These are phyloP conservation scores for Candida caryicola DNA, from an alignment of 805 yeast genomes.

Conservation along the genomic window DNA sequence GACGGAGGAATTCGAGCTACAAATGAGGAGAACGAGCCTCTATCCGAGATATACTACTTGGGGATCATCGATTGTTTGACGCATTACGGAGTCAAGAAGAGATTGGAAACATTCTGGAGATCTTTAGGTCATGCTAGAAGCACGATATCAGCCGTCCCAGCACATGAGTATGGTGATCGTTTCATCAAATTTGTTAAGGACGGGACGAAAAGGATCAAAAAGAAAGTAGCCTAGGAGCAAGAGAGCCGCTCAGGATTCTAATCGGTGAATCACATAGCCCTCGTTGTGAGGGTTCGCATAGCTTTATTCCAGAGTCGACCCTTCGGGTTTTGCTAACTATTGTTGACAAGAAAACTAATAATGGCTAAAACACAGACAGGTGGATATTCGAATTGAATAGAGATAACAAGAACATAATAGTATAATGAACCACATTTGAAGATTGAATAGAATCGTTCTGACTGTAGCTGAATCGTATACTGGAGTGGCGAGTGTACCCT, in stretches of 20 bases:
- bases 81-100: constrained; percentile 67
- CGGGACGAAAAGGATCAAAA: constrained; percentile 16
- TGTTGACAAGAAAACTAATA: background rate
- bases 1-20: constrained; percentile 86
- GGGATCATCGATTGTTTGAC: constrained; percentile 96
- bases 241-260: too few species aligned
- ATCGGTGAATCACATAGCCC: too few species aligned
- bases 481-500: too few species aligned
- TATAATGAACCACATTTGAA: too few species aligned
- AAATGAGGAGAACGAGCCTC: constrained; percentile 56
- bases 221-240: constrained; percentile 4
- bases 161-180: constrained; percentile 84
- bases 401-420: too few species aligned
- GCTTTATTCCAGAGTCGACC: too few species aligned
- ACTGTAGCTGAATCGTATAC: background rate
- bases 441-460: background rate
- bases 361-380: too few species aligned
- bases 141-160: constrained; percentile 86
- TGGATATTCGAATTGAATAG: too few species aligned
- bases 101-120: constrained; percentile 83
- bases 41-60: constrained; percentile 73
- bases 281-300: too few species aligned
- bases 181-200: constrained; percentile 65
- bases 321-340: background rate
- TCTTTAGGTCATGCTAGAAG: constrained; percentile 64